Base-by-base conservation (phyloP, 2,329 filamentous ascomycete genomes). In the Daldinia sp. region DNA sequence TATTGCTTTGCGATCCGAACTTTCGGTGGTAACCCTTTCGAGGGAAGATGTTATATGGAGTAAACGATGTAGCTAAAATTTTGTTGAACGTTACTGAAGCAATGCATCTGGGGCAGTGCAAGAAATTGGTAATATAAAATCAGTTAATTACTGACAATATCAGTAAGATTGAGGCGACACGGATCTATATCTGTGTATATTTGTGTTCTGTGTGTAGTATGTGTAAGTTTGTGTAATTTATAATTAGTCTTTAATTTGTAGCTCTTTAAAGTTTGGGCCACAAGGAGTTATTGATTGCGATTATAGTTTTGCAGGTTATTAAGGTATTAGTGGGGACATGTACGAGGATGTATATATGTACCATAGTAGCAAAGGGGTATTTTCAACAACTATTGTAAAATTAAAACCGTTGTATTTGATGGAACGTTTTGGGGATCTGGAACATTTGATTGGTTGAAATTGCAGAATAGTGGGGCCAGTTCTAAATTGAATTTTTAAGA, bases 61-160 rank as follows among this genome's bases (percentile, higher is more conserved):
- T 43, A 63, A 54, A 64, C 21, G 56, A 54, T 54, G 17, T 35
- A 13, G 47, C 43, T 27, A 35, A 43, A 61, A 54, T 9, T 21
- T 48, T 53, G 17, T 34, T 17, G 48, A 29, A 11, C 39, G 43
- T 48, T 29, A n/a, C 35, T 47, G 34, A 57, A 25, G 25, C 34
- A 48, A 69, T 64, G 48, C 67, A 69, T 69, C 34, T 60, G 62
- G 64, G 64, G 61, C 59, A 58, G 58, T 49, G 41, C 29, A 41
- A 56, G 8, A 1, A 15, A 35, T 35, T 34, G 48, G 47, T 19
- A 25, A 41, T 32, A n/a, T n/a, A n/a, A n/a, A 17, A 45, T 57
- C n/a, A 19, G 45, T 25, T 9, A 13, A 35, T 34, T 41, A 32
- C 27, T 35, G 56, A n/a, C 10, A 32, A 19, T 25, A 30, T 58